These are phyloP conservation scores for Ustilago bromivora DNA, from an alignment of 1,284 basidiomycete genomes.

Conservation along the genomic window DNA sequence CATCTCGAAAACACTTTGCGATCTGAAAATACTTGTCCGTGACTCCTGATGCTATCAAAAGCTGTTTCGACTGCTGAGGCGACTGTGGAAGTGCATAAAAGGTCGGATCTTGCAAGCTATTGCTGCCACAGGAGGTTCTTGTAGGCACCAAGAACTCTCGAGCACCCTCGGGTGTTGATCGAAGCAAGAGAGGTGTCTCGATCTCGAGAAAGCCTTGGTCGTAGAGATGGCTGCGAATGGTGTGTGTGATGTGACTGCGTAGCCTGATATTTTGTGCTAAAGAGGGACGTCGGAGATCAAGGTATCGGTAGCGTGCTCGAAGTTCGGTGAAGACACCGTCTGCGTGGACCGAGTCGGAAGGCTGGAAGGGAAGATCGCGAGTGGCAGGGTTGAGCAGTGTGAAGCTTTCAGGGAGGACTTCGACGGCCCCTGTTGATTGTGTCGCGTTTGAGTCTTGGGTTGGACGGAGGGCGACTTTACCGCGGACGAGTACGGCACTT, in stretches of 20 bases:
- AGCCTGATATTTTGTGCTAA: constrained; percentile 83
- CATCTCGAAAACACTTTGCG: constrained; percentile 93
- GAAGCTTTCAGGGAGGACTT: constrained; percentile 80
- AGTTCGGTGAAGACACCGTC: constrained; percentile 75
- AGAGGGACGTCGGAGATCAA: constrained; percentile 83
- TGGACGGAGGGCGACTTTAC: constrained; percentile 45
- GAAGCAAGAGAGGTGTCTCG: constrained; percentile 91
- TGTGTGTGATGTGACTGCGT: constrained; percentile 82
- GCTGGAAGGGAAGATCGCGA: constrained; percentile 80
- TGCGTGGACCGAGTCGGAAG: constrained; percentile 78
- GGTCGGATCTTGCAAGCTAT: constrained; percentile 70
- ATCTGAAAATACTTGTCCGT: constrained; percentile 91
- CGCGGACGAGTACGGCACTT: constrained; percentile 48
- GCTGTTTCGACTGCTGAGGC: constrained; percentile 94
- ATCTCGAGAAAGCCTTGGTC: constrained; percentile 85
- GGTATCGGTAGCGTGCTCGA: constrained; percentile 84
- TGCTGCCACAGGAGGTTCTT: constrained; percentile 71
- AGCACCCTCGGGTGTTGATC: constrained; percentile 92
- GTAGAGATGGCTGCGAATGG: constrained; percentile 80
- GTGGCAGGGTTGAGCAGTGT: constrained; percentile 83
- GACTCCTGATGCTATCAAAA: constrained; percentile 89
- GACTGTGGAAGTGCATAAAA: constrained; percentile 95
- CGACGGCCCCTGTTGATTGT: constrained; percentile 77
- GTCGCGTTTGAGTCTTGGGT: constrained; percentile 37
- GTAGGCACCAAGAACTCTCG: constrained; percentile 93